Evolutionary conservation across 2,329 filamentous ascomycete species (phyloP).

Genomic region (Colletotrichum cereale): DNA sequence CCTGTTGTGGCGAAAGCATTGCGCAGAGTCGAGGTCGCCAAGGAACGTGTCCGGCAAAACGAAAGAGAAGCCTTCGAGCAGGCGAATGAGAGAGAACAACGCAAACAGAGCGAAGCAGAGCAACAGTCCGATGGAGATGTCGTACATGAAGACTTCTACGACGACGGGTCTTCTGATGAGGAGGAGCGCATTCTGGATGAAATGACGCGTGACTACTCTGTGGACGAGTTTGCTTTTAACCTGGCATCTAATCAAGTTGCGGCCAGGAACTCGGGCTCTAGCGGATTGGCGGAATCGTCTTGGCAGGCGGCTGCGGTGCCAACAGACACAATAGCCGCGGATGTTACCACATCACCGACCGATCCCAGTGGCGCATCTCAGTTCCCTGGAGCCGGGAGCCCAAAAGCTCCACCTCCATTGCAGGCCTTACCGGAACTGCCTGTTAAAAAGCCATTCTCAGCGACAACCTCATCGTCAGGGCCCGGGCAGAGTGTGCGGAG

Average conservation of each 20-base stretch:
- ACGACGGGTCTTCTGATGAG: constrained; percentile 75
- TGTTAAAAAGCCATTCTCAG: constrained; percentile 45
- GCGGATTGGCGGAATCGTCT: constrained; percentile 79
- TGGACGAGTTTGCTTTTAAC: constrained; percentile 75
- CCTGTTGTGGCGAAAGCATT: constrained; percentile 66
- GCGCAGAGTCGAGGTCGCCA: constrained; percentile 79
- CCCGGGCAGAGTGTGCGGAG: constrained; percentile 72
- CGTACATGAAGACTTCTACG: constrained; percentile 65
- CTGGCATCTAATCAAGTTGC: constrained; percentile 49
- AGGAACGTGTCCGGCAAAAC: constrained; percentile 79
- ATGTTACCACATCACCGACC: constrained; percentile 5
- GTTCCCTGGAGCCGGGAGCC: constrained; percentile 44
- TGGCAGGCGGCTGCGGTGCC: constrained; percentile 77
- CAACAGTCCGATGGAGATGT: constrained; percentile 60
- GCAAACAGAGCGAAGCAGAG: constrained; percentile 48
- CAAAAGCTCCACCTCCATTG: constrained; percentile 62
- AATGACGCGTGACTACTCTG: constrained; percentile 84
- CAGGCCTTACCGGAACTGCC: constrained; percentile 61
- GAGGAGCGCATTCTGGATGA: constrained; percentile 87
- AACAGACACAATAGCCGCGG: constrained; percentile 29
- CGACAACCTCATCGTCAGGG: constrained; percentile 46
- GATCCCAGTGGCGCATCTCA: constrained; percentile 41
- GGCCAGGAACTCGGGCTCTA: constrained; percentile 85
- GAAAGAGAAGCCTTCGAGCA: constrained; percentile 76
- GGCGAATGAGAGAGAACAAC: constrained; percentile 13